A percentile compares a stretch with the other conserved stretches of the same genome.
phyloP scores from a whole-genome alignment of 495 filamentous ascomycete genomes.

The Tuber indicum region DNA sequence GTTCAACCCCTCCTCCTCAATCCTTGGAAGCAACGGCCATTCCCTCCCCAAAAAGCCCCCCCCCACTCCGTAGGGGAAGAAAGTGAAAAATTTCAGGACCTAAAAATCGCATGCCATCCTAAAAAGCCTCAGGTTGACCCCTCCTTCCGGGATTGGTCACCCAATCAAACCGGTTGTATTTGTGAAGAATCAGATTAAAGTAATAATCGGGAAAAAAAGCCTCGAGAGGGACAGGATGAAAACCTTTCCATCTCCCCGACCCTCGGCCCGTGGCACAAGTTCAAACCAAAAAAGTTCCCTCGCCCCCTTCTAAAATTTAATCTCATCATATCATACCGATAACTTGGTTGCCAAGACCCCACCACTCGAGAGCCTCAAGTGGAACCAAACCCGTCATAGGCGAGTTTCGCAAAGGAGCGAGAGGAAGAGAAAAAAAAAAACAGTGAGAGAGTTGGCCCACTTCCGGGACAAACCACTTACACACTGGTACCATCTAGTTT shows the following conservation, averaged over 20 bases:
- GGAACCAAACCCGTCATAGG: not conserved
- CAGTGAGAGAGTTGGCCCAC: not conserved
- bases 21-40: not conserved
- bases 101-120: not conserved
- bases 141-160: not conserved
- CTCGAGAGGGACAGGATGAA: not conserved
- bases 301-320: conserved; percentile 38
- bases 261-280: conserved; percentile 33
- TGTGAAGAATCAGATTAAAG: conserved; percentile 43
- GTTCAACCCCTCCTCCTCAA: not conserved
- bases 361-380: not conserved
- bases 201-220: not conserved
- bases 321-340: not conserved
- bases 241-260: conserved; percentile 47
- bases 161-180: conserved; percentile 42
- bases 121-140: not conserved
- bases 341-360: not conserved
- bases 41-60: not conserved
- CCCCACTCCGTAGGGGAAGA: not conserved
- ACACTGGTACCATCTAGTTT: not conserved
- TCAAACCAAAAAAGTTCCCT: conserved; percentile 42
- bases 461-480: not conserved
- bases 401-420: conserved; percentile 30
- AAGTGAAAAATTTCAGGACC: not conserved
- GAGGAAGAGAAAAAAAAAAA: conserved; percentile 36